phyloP scores from a whole-genome alignment of 2,329 filamentous ascomycete species.

The Chalaropsis thielavioides region DNA sequence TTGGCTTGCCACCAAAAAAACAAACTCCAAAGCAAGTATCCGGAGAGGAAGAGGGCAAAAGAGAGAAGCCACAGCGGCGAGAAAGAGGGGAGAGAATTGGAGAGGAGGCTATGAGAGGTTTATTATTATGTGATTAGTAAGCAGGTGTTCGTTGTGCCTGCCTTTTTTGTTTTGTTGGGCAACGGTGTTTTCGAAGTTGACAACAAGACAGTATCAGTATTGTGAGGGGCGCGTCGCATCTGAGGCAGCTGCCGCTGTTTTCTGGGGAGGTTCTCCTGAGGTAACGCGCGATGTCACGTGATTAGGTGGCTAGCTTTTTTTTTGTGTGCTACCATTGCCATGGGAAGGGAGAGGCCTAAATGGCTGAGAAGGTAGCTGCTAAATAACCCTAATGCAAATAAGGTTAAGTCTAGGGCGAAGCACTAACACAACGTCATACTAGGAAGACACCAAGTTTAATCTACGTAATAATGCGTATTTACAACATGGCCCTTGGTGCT shows the following conservation, averaged over 20 bases:
- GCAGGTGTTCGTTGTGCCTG: background rate
- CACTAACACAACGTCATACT: background rate
- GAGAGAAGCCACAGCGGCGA: background rate
- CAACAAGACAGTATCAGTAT: too few species aligned
- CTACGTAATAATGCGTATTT: too few species aligned
- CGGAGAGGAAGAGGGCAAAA: background rate
- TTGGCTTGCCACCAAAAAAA: background rate
- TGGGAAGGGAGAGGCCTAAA: background rate
- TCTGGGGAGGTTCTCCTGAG: background rate
- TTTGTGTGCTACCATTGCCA: background rate
- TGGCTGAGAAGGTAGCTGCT: background rate
- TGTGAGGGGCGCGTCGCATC: background rate
- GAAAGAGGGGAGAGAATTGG: background rate
- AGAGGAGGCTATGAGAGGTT: background rate
- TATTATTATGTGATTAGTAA: background rate
- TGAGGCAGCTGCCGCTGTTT: background rate
- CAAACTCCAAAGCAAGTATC: background rate
- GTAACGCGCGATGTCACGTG: background rate
- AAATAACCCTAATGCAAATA: background rate
- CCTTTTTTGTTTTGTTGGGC: background rate
- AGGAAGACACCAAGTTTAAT: background rate
- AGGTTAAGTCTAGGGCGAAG: background rate
- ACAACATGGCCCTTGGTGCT: too few species aligned
- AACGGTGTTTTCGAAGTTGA: background rate
- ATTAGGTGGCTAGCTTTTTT: background rate